Conservation (phyloP, 2,329 filamentous ascomycete genomes). For the Conoideocrella luteorostrata region DNA sequence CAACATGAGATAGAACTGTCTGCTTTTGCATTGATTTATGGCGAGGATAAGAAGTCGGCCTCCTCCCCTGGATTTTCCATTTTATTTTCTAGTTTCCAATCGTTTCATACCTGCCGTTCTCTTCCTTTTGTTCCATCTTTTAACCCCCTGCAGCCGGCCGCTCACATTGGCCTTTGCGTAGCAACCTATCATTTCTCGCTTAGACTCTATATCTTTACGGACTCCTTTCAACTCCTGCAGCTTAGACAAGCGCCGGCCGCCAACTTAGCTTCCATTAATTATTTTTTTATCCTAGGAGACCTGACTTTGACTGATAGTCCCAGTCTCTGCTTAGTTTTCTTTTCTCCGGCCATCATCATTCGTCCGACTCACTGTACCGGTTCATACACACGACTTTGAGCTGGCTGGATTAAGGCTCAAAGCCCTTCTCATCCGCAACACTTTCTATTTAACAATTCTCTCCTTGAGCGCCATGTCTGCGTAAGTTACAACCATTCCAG, state of each 20-base stretch:
- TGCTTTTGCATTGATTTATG: neutral
- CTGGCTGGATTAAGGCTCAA: slow-evolving; percentile 14
- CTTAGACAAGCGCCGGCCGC: slow-evolving; percentile 8
- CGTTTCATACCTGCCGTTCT: slow-evolving; percentile 12
- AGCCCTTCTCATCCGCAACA: neutral
- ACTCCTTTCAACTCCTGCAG: neutral
- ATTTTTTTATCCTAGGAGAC: too few species aligned
- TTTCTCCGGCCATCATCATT: too few species aligned
- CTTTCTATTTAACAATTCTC: neutral
- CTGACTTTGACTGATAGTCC: too few species aligned
- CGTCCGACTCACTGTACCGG: too few species aligned
- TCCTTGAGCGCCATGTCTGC: slow-evolving; percentile 7
- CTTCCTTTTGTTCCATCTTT: slow-evolving; percentile 6
- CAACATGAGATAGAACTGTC: neutral
- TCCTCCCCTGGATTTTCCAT: slow-evolving; percentile 20
- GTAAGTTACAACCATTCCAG: slow-evolving; percentile 2
- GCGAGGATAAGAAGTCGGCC: slow-evolving; percentile 22
- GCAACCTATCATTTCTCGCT: neutral
- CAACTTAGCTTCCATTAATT: too few species aligned
- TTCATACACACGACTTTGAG: too few species aligned
- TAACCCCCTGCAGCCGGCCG: slow-evolving; percentile 7
- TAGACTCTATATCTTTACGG: neutral
- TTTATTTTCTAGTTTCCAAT: slow-evolving; percentile 19
- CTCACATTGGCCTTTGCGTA: slow-evolving; percentile 2
- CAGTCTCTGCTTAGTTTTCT: too few species aligned